Percentiles rank a stretch among this genome's conserved stretches.
These are phyloP conservation scores for Phytophthora palmivora DNA, from an alignment of 352 stramenopile species.

Conservation along the genomic window DNA sequence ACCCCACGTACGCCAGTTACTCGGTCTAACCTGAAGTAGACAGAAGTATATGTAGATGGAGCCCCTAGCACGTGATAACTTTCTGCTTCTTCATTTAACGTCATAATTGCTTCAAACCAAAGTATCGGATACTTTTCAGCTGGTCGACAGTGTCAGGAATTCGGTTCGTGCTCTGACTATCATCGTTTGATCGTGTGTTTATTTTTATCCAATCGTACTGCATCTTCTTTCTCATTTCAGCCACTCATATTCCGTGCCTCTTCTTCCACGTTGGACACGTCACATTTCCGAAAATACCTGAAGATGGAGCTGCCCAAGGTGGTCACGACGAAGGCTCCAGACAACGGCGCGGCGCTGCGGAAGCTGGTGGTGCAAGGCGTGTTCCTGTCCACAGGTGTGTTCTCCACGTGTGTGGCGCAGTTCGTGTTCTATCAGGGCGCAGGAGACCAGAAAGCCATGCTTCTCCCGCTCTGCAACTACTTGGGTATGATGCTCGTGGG, in stretches of 20 bases:
- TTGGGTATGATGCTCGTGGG: constrained; percentile 89
- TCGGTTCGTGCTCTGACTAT: constrained; percentile 17
- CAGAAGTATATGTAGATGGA: too few relatives aligned
- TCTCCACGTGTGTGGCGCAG: constrained; percentile 87
- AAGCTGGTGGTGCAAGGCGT: constrained; percentile 61
- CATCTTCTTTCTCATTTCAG: not conserved
- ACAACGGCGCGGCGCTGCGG: constrained; percentile 2
- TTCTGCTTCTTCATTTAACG: too few relatives aligned
- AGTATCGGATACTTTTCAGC: constrained; percentile 19
- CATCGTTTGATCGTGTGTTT: constrained; percentile 6
- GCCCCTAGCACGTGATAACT: too few relatives aligned
- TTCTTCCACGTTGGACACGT: constrained; percentile 17
- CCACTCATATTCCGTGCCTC: constrained; percentile 5
- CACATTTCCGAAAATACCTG: constrained; percentile 10
- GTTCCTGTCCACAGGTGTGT: constrained; percentile 84
- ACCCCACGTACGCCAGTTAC: constrained; percentile 52
- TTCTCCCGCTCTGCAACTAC: constrained; percentile 89
- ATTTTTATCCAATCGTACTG: constrained; percentile 12
- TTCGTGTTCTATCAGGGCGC: constrained; percentile 88
- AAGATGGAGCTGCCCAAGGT: constrained; percentile 32
- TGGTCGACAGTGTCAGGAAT: constrained; percentile 8
- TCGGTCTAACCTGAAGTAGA: constrained; percentile 15
- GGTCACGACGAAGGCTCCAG: constrained; percentile 2
- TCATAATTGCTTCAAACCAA: too few relatives aligned
- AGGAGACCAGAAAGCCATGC: constrained; percentile 82